Base-by-base conservation (phyloP, 2,329 filamentous ascomycete species). In the Dactylellina drechsleri region DNA sequence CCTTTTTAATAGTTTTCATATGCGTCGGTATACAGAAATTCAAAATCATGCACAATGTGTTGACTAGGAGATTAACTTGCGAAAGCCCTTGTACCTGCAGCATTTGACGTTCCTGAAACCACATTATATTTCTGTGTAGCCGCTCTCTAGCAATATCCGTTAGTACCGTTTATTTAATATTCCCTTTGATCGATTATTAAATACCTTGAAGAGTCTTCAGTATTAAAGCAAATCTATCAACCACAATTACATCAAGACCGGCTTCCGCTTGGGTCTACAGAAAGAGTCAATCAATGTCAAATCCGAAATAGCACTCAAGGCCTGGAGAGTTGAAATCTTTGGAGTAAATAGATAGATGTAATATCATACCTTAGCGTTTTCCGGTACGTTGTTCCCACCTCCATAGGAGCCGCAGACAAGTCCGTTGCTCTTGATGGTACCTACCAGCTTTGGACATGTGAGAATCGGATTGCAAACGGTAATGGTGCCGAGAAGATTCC, bases 361-460 rank as follows among this genome's bases (percentile, higher is more conserved):
- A 15, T n/a, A 10, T 81, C 88, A 82, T 86, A 94, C 91, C 85
- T 94, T 89, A 40, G 97, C 93, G 82, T 96, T 90, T 16, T 87
- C 85, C 0, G 91, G 87, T 58, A 97, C 90, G 77, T 98, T 98
- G 81, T 99, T 99, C 80, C 92, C 82, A 13, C 86, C 84, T 18
- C 95, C 95, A 80, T 99, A 99, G 77, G 91, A 96, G 66, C 97
- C 93, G 80, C 95, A 98, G 1, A 98, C 92, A 73, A 99, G 83
- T 4, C 94, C 94, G 60, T 89, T 92, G 82, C 96, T 92, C 84
- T 98, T 97, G 15, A 98, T 93, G 18, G 97, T 77, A 77, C 60
- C 66, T 49, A 99, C 92, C 50, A 99, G 84, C 23, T 95, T 85
- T 0, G 95, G 95, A 79, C 92, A 94, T 78, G 92, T 90, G 67